A percentile compares a stretch with the other conserved stretches of the same genome.
Evolutionary conservation across 2,329 filamentous ascomycete genomes (phyloP).

Genomic region (Cyphellophora attinorum): DNA sequence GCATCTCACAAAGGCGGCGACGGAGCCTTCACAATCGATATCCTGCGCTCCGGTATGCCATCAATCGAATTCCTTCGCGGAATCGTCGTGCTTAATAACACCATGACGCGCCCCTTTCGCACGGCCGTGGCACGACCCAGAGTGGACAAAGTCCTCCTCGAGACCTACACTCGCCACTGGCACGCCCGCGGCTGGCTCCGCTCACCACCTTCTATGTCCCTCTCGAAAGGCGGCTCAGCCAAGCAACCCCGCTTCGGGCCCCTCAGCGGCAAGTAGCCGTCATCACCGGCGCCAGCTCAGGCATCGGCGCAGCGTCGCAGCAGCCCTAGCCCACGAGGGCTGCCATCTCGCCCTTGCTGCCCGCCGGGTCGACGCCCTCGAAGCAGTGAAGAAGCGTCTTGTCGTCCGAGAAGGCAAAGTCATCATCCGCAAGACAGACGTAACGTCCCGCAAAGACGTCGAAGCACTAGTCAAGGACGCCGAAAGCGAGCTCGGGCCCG

Average conservation of each 20-base stretch:
- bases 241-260: constrained; percentile 45
- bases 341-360: constrained; percentile 33
- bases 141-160: constrained; percentile 60
- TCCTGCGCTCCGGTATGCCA: constrained; percentile 73
- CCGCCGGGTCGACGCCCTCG: constrained; percentile 59
- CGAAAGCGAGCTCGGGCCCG: constrained; percentile 53
- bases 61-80: constrained; percentile 60
- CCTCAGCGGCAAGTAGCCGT: constrained; percentile 26
- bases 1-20: constrained; percentile 56
- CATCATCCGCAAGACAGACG: constrained; percentile 61
- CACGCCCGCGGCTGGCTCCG: constrained; percentile 70
- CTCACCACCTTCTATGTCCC: constrained; percentile 46
- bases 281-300: constrained; percentile 28
- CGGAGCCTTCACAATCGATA: constrained; percentile 66
- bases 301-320: constrained; percentile 27
- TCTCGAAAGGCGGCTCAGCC: constrained; percentile 34
- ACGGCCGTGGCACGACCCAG: constrained; percentile 54
- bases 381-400: constrained; percentile 55
- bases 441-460: constrained; percentile 58
- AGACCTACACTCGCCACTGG: constrained; percentile 72
- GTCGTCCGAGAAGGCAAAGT: constrained; percentile 52
- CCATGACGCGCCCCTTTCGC: constrained; percentile 53
- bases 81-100: constrained; percentile 65
- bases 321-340: constrained; percentile 33
- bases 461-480: constrained; percentile 54